Conservation (phyloP, 2,329 filamentous ascomycete species). For the Trichoderma oligosporum region DNA sequence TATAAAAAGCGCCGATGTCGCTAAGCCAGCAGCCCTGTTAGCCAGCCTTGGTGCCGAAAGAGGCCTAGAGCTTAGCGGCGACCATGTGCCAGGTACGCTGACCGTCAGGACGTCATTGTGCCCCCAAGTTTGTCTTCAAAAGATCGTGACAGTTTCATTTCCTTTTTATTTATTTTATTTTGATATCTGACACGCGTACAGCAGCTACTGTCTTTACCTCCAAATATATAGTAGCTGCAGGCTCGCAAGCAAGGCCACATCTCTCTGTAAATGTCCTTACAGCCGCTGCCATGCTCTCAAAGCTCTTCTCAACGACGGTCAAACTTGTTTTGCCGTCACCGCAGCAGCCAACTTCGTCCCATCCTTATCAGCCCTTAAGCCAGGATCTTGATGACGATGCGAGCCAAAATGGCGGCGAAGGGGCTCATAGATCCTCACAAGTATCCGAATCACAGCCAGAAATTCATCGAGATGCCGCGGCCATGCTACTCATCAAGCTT, state of each 20-base stretch:
- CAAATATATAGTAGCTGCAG: neutral
- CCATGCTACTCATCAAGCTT: constrained; percentile 43
- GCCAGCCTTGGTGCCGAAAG: neutral
- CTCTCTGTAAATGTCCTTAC: neutral
- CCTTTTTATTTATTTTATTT: neutral
- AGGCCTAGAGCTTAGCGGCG: neutral
- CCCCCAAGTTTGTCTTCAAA: constrained; percentile 9
- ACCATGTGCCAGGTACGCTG: neutral
- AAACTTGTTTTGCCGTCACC: constrained; percentile 1
- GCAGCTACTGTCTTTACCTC: neutral
- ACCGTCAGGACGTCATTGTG: constrained; percentile 6
- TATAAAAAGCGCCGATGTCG: neutral
- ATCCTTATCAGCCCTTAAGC: constrained; percentile 29
- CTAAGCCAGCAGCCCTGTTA: constrained; percentile 1
- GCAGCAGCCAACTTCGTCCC: constrained; percentile 20
- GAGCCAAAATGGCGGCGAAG: constrained; percentile 15
- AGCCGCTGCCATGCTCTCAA: constrained; percentile 14
- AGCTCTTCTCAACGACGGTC: constrained; percentile 8
- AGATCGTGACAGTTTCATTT: neutral
- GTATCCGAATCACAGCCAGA: neutral
- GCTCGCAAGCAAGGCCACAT: neutral
- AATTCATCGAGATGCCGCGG: constrained; percentile 40
- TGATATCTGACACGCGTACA: neutral
- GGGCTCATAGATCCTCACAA: neutral
- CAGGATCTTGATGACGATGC: constrained; percentile 25